Conservation (phyloP, 2,329 filamentous ascomycete genomes). For the Mycocentrospora acerina region DNA sequence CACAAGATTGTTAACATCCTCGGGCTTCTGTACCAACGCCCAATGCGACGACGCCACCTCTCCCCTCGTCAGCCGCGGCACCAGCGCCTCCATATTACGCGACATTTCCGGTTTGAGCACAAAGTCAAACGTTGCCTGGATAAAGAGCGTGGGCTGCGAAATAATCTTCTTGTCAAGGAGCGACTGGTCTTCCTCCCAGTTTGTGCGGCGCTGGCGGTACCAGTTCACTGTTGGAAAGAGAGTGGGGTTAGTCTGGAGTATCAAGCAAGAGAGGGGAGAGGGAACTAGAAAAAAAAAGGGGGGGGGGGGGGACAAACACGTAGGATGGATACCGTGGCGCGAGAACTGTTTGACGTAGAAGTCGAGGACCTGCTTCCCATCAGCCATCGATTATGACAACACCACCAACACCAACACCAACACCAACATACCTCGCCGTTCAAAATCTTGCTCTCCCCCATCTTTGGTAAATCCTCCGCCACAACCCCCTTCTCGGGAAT, state of each 20-base stretch:
- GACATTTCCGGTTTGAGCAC: slow-evolving; percentile 74
- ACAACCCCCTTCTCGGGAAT: slow-evolving; percentile 62
- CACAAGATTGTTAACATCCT: slow-evolving; percentile 69
- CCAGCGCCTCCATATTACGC: slow-evolving; percentile 66
- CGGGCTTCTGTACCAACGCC: slow-evolving; percentile 74
- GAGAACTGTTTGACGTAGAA: slow-evolving; percentile 74
- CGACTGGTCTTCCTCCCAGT: slow-evolving; percentile 71
- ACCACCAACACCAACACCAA: too few species aligned
- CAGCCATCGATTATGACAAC: too few species aligned
- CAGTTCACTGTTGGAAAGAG: slow-evolving; percentile 63
- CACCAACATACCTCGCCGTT: slow-evolving; percentile 55
- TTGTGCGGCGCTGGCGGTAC: slow-evolving; percentile 75
- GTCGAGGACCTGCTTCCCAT: slow-evolving; percentile 60
- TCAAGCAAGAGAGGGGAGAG: background rate
- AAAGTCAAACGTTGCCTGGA: slow-evolving; percentile 69
- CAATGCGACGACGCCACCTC: slow-evolving; percentile 77
- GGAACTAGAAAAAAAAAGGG: background rate
- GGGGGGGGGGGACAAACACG: slow-evolving; percentile 49
- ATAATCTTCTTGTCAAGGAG: slow-evolving; percentile 36
- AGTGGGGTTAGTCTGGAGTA: slow-evolving; percentile 12
- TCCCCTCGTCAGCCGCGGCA: slow-evolving; percentile 64
- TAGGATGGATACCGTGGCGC: slow-evolving; percentile 73
- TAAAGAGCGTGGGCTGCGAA: slow-evolving; percentile 65
- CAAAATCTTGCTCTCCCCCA: slow-evolving; percentile 62
- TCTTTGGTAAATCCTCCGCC: slow-evolving; percentile 61